Percentiles rank a stretch among this genome's conserved stretches.
Evolutionary conservation across 805 yeast genomes (phyloP).

Genomic region (Nakazawaea wickerhamii): DNA sequence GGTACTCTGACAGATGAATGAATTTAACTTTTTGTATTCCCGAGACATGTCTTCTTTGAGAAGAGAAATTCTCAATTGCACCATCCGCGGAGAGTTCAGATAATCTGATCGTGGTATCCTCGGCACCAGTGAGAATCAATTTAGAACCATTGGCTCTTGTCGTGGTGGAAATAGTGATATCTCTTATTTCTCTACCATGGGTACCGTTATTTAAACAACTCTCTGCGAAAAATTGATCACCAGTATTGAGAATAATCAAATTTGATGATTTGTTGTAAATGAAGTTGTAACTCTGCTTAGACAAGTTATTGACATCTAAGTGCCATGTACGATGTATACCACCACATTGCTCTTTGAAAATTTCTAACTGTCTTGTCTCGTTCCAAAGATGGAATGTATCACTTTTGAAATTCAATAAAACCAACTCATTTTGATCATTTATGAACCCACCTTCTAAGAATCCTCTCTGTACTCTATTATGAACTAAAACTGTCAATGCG

Average conservation of each 20-base stretch:
- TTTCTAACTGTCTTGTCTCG: conserved; percentile 68
- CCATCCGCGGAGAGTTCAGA: conserved; percentile 40
- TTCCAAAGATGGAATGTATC: conserved; percentile 76
- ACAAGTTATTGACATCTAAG: conserved; percentile 26
- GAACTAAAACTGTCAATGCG: conserved; percentile 32
- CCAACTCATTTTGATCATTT: conserved; percentile 37
- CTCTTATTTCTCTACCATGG: conserved; percentile 91
- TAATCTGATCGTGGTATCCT: conserved; percentile 77
- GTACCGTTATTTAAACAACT: conserved; percentile 52
- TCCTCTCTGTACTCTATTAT: conserved; percentile 67
- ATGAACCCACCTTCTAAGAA: conserved; percentile 71
- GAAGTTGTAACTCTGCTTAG: conserved; percentile 34
- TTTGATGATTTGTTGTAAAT: conserved; percentile 55
- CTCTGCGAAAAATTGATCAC: conserved; percentile 14
- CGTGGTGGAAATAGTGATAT: conserved; percentile 45
- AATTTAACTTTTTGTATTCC: conserved; percentile 77
- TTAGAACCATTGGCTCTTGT: conserved; percentile 25
- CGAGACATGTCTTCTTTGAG: conserved; percentile 77
- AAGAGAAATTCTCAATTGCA: conserved; percentile 42
- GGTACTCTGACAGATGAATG: conserved; percentile 34
- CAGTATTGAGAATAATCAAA: conserved; percentile 34
- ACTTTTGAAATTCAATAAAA: conserved; percentile 79
- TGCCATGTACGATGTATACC: conserved; percentile 90
- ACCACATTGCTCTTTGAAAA: conserved; percentile 73
- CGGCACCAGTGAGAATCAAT: conserved; percentile 73